Base-by-base conservation (phyloP, 1,284 basidiomycete species). In the Amylostereum chailletii region DNA sequence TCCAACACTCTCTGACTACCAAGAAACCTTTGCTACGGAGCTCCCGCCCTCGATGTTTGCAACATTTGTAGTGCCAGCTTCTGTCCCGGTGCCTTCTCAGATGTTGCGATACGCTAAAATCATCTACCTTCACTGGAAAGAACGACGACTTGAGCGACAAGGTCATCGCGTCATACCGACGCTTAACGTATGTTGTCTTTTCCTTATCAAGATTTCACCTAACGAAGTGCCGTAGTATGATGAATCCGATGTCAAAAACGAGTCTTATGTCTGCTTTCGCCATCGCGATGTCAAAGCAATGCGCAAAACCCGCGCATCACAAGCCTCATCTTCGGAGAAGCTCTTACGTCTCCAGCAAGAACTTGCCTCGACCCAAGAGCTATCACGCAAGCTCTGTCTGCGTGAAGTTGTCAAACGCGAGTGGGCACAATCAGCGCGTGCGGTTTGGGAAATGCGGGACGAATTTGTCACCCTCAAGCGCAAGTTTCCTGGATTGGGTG, bases 301-400 rank as follows among this genome's bases (percentile, higher is more conserved):
- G 42, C 42, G 42, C 42, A 43, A 43, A 29, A 43, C 42, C 9
- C 42, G 42, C 42, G 42, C 91, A 6, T 88, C 88, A 1, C 93
- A 96, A 61, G 83, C 84, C 11, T 86, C 88, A 2, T 91, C 87
- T 27, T 87, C 93, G 8, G 94, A 96, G 59, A 90, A 91, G 58
- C 79, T 97, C 57, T 66, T 83, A 7, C 86, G 90, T 41, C 70
- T 97, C 9, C 86, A 91, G 57, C 67, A 70, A 37, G 94, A 97
- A 65, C 73, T 97, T 1, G 67, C 74, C 1, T 78, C 76, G 44
- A 83, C 89, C 0, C 69, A 88, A 10, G 83, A 91, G 42, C 74
- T 96, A 7, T 83, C 91, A 5, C 74, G 76, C 55, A 70, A 75
- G 38, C 76, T 93, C 0, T 66, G 89, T 6, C 68, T 72, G 8